These are phyloP conservation scores for Parsonsia alboflavescens DNA, from an alignment of 257 asterid genomes.

Conservation along the genomic window DNA sequence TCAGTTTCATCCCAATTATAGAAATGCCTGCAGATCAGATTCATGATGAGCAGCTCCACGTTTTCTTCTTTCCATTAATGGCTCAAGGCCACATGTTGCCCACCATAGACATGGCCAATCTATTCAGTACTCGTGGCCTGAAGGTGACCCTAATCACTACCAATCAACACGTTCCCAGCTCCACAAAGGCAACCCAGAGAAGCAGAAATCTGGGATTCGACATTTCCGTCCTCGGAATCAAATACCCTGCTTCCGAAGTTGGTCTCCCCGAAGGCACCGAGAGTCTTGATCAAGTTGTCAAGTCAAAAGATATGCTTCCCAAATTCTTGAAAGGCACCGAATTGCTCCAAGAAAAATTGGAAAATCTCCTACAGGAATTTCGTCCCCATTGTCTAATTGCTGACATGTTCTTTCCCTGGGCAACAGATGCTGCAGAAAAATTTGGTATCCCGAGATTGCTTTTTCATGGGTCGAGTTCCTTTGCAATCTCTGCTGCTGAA, in stretches of 20 bases:
- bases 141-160: slow-evolving; percentile 42
- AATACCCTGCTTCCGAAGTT: slow-evolving; percentile 40
- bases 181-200: slow-evolving; percentile 15
- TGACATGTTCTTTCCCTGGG: slow-evolving; percentile 60
- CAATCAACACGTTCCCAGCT: slow-evolving; percentile 14
- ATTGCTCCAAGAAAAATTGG: slow-evolving; percentile 39
- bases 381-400: slow-evolving; percentile 44
- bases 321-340: slow-evolving; percentile 26
- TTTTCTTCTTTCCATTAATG: slow-evolving; percentile 40
- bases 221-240: slow-evolving; percentile 22
- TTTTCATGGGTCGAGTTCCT: slow-evolving; percentile 41
- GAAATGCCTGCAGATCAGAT: background rate
- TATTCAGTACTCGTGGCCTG: slow-evolving; percentile 40
- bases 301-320: slow-evolving; percentile 12
- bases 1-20: background rate
- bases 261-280: slow-evolving; percentile 34
- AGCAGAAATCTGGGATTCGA: slow-evolving; percentile 27
- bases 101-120: slow-evolving; percentile 52
- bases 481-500: slow-evolving; percentile 20
- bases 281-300: slow-evolving; percentile 31
- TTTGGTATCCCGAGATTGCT: slow-evolving; percentile 52
- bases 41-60: slow-evolving; percentile 23
- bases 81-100: slow-evolving; percentile 66
- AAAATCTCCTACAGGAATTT: slow-evolving; percentile 31
- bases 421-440: slow-evolving; percentile 40